Base-by-base conservation (phyloP, 1,139 yeast species). In the Sugiyamaella japonica region DNA sequence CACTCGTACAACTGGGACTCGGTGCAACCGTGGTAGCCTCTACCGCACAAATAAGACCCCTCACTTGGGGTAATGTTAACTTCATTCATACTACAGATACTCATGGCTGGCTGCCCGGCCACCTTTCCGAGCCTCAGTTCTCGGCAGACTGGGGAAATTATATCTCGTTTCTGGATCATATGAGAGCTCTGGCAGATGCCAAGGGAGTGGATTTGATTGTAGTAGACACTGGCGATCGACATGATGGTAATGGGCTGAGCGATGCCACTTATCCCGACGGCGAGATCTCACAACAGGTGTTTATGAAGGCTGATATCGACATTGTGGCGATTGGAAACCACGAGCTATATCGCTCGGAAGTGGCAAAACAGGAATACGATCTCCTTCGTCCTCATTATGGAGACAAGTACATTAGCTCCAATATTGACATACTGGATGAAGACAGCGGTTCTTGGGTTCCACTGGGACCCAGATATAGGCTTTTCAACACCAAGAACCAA, bases 101-200 rank as follows among this genome's bases (percentile, higher is more conserved):
- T 1, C 99, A 93, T 69, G 75, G 76, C 0, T 93, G 98, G 98
- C 81, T 86, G 58, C 83, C 91, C 4, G 97, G 98, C 0, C 98
- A 91, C 71, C 62, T 81, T 40, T 82, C 84, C 61, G 97, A 90
- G 69, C 77, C 79, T 29, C 81, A 80, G 57, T 93, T 85, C 68
- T 79, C 85, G 46, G 95, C 89, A 7, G 88, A 89, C 67, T 93
- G 97, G 97, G 99, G 98, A 8, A 96, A 93, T 66, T 89, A 87
- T 60, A 68, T 87, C 2, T 84, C 95, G 0, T 90, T 93, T 64
- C 72, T 82, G 1, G 62, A 70, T 12, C 82, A 80, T 53, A 69
- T 89, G 67, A 72, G 74, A 42, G 53, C 45, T 17, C 66, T 71
- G 23, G 82, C 89, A 0, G 75, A 74, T 34, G 64, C 64, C 0